Evolutionary conservation across 2,329 filamentous ascomycete species (phyloP), one percentile per base, ranked within the genome.

Genomic region (Endocalyx cinctus): DNA sequence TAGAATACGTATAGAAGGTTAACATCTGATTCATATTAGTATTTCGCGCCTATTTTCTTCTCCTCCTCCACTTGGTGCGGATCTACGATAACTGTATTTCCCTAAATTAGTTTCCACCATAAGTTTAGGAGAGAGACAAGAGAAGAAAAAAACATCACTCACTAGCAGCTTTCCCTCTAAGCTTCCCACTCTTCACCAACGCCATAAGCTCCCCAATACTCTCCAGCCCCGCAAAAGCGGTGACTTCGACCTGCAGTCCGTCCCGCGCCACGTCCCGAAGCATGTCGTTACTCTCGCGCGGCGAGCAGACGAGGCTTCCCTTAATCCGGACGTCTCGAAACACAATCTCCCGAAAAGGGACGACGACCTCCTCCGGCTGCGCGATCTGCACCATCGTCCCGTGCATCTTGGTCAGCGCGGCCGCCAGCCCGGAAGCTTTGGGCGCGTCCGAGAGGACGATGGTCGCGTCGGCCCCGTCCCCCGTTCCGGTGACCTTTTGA

Each of bases 351-450:
- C 75, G 74, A 37, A 76, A 82, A n/a, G 61, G 62, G 6, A 83
- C 78, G 23, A 74, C 74, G 10, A 74, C 72, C 4, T 58, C 70
- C 2, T 81, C 77, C 1, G 79, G 79, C 5, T 74, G 74, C 33
- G 60, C 74, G 29, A 80, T 67, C 50, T 80, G 73, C 2, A 80
- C 60, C 47, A 79, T 60, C 0, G 59, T 66, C 3, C 74, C 75
- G 47, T 81, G 77, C 65, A 72, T 77, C 46, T 64, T 69, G 0
- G 77, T 81, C 1, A 77, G 58, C 0, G 73, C 74, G 33, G 70
- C 74, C 0, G 64, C 67, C 15, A 45, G 31, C 5, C 63, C 72
- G 25, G 72, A 67, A 3, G 75, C 68, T 0, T 54, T 55, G 2
- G 59, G 50, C 13, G 70, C 68, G 41, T 79, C 74, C n/a, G 65